Base-by-base conservation (phyloP, 805 yeast genomes). In the Saccharomycopsis sp. region DNA sequence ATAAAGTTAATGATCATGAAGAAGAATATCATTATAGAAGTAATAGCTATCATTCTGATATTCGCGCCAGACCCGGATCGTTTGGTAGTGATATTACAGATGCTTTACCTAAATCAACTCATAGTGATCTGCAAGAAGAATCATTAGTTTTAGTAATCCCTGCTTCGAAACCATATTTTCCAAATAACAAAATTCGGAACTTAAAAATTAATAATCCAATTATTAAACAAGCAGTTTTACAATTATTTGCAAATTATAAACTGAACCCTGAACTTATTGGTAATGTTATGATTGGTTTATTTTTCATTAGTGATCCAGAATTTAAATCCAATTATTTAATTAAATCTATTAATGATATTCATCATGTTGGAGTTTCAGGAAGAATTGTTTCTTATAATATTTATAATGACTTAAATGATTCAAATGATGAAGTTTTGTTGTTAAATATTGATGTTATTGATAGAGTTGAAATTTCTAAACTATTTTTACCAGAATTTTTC, bases 121-220 rank as follows among this genome's bases (percentile, higher is more conserved):
- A n/a, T n/a, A n/a, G n/a, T n/a, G n/a, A n/a, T n/a, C n/a, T n/a
- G n/a, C n/a, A n/a, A n/a, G 21, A 34, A 25, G 30, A 39, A 12
- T 40, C 28, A 10, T 20, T 37, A 9, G 9, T 37, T 14, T 32
- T 45, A 10, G 37, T 39, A 12, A 18, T 45, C 10, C 48, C 48
- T 12, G 26, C 20, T 23, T 21, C 42, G 4, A 21, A 15, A 6
- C 42, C 43, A 9, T 34, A 42, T 21, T 45, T 45, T 23, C 48
- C 48, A 2, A 35, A 39, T 6, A 36, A 31, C 14, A 9, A 20
- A 12, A 27, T 45, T 13, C 34, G 28, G 3, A 39, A 34, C 23
- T 34, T 45, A 13, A 41, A 41, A 26, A 31, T 45, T n/a, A 38
- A 14, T 18, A 45, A 45, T 26, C 45, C 45, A 6, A 35, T 45